phyloP scores from a whole-genome alignment of 306 rosid species.

The Luffa aegyptiaca region DNA sequence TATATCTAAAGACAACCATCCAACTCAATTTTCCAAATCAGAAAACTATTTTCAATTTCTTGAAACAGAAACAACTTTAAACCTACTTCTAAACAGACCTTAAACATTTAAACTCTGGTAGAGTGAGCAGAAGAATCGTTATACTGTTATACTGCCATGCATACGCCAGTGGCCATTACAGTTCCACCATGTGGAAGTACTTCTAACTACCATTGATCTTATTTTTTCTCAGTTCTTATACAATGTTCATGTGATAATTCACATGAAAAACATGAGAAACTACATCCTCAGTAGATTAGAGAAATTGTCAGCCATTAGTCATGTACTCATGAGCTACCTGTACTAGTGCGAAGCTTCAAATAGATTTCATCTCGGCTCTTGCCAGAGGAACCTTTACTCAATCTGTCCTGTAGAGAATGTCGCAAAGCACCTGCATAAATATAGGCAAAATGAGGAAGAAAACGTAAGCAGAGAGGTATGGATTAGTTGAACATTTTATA shows the following conservation, averaged over 20 bases:
- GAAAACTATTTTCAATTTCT: neutral
- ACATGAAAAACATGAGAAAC: neutral
- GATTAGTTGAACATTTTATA: neutral
- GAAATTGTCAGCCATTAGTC: constrained; percentile 9
- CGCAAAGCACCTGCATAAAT: constrained; percentile 69
- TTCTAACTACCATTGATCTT: neutral
- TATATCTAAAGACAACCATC: neutral
- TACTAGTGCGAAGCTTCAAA: constrained; percentile 80
- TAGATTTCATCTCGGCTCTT: constrained; percentile 72
- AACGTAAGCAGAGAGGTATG: neutral
- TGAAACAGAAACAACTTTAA: neutral
- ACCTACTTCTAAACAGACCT: neutral
- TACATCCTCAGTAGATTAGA: neutral
- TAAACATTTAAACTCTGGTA: neutral
- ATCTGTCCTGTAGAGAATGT: constrained; percentile 87
- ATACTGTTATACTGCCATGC: neutral
- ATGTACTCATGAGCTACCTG: constrained; percentile 48
- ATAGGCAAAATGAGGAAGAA: neutral
- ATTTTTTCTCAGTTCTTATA: neutral
- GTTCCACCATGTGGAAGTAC: neutral
- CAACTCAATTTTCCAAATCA: neutral
- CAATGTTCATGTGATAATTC: neutral
- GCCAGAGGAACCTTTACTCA: constrained; percentile 66
- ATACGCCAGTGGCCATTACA: neutral
- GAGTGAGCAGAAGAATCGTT: neutral